These are phyloP conservation scores for Gymnopilus junonius DNA, from an alignment of 768 basidiomycete species.

Conservation along the genomic window DNA sequence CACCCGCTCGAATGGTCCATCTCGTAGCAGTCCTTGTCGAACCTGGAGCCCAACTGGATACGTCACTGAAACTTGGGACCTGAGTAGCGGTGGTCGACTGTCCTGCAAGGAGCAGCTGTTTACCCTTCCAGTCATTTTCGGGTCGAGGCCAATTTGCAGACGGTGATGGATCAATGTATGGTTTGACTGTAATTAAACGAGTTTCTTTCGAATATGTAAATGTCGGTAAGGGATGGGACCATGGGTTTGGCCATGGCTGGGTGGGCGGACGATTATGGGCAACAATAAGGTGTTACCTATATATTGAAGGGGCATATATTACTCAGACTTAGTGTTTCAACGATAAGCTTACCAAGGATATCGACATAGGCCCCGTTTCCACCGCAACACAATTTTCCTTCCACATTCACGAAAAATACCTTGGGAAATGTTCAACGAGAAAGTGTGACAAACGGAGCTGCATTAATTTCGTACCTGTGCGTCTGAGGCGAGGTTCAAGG, in stretches of 20 bases:
- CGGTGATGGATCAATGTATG: not conserved
- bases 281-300: slow-evolving; percentile 3
- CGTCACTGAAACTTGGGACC: not conserved
- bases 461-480: not conserved
- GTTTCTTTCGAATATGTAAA: slow-evolving; percentile 2
- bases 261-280: not conserved
- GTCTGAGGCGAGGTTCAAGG: not conserved
- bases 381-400: slow-evolving; percentile 3
- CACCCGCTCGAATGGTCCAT: not conserved
- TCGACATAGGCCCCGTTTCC: not conserved
- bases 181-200: slow-evolving; percentile 3
- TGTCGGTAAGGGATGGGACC: slow-evolving; percentile 4
- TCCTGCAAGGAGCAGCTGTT: slow-evolving; percentile 2
- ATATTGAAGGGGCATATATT: not conserved
- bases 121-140: slow-evolving; percentile 11
- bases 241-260: slow-evolving; percentile 4
- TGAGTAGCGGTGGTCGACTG: not conserved
- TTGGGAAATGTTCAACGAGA: not conserved
- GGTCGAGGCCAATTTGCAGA: slow-evolving; percentile 8
- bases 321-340: not conserved
- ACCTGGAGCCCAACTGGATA: slow-evolving; percentile 2
- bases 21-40: not conserved
- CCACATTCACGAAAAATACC: slow-evolving; percentile 1
- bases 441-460: not conserved
- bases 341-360: not conserved